Evolutionary conservation across 2,329 filamentous ascomycete species (phyloP).

Genomic region (Aspergillus floridensis): DNA sequence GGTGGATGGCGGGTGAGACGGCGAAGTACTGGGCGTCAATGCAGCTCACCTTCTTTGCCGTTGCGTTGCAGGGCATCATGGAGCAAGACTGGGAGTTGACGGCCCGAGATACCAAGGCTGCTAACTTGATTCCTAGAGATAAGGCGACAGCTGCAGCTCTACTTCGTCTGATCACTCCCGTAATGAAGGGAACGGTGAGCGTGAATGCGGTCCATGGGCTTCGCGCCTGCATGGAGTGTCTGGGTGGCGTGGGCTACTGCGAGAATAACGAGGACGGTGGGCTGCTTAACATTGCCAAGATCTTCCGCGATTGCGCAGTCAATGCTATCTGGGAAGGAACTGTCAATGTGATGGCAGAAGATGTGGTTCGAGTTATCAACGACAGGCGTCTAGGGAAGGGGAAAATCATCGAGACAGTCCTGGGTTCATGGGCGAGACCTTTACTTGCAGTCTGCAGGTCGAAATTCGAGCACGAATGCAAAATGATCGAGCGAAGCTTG

Average conservation of each 20-base stretch:
- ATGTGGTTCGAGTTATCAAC: background rate
- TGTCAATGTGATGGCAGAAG: conserved; percentile 62
- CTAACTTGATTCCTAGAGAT: conserved; percentile 44
- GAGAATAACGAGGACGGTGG: conserved; percentile 50
- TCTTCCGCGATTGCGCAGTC: conserved; percentile 62
- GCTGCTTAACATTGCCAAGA: conserved; percentile 63
- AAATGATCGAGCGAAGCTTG: background rate
- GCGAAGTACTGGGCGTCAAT: conserved; percentile 39
- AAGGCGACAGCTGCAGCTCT: conserved; percentile 26
- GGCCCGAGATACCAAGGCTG: background rate
- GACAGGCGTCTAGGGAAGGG: background rate
- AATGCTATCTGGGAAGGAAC: conserved; percentile 68
- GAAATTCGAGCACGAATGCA: background rate
- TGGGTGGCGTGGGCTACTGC: conserved; percentile 41
- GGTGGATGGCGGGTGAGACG: conserved; percentile 38
- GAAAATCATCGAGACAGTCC: background rate
- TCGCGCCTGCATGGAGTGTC: conserved; percentile 40
- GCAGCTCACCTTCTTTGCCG: conserved; percentile 38
- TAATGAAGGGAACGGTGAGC: conserved; percentile 36
- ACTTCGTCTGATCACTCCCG: conserved; percentile 31
- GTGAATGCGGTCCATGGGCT: conserved; percentile 31
- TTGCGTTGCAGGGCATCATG: conserved; percentile 42
- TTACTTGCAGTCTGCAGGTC: background rate
- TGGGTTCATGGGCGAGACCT: background rate
- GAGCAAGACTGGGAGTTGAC: conserved; percentile 53